Conservation (phyloP, 805 yeast genomes). For the Cyberlindnera samutprakarnensis region DNA sequence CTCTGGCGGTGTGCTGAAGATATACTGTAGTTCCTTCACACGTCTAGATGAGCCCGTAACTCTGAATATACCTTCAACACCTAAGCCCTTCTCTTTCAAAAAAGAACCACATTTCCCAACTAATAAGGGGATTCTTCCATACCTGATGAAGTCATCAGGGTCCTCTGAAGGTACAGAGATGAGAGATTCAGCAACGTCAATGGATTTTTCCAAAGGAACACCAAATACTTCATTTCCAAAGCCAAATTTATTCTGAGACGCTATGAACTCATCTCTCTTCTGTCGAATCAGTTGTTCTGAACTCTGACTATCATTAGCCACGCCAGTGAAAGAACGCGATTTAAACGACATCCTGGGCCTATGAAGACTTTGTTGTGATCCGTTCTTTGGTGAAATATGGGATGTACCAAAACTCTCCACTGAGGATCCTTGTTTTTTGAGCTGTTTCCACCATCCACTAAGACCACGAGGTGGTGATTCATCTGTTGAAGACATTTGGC, state of each 20-base stretch:
- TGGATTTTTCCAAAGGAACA: constrained; percentile 62
- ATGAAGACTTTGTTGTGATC: constrained; percentile 7
- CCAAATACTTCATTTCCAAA: constrained; percentile 61
- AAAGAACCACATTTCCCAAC: constrained; percentile 94
- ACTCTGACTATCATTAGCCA: constrained; percentile 9
- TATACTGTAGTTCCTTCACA: constrained; percentile 74
- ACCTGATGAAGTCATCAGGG: constrained; percentile 58
- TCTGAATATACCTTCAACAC: constrained; percentile 86
- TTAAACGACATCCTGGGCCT: constrained; percentile 29
- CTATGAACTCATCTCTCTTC: constrained; percentile 31
- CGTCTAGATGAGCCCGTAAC: constrained; percentile 89
- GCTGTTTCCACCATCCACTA: constrained; percentile 34
- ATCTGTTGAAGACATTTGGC: constrained; percentile 17
- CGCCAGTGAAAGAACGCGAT: constrained; percentile 27
- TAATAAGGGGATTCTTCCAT: constrained; percentile 85
- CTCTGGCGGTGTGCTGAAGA: constrained; percentile 81
- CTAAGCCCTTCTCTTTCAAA: constrained; percentile 68
- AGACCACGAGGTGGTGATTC: constrained; percentile 28
- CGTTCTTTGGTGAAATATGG: constrained; percentile 10
- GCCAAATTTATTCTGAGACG: constrained; percentile 26
- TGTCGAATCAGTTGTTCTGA: constrained; percentile 21
- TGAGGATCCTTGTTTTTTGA: constrained; percentile 24
- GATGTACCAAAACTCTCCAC: constrained; percentile 14
- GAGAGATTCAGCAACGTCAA: constrained; percentile 68
- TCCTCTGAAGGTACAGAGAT: constrained; percentile 55